Conservation (phyloP, 441 rosid species). For the Arabidopsis lyrata region DNA sequence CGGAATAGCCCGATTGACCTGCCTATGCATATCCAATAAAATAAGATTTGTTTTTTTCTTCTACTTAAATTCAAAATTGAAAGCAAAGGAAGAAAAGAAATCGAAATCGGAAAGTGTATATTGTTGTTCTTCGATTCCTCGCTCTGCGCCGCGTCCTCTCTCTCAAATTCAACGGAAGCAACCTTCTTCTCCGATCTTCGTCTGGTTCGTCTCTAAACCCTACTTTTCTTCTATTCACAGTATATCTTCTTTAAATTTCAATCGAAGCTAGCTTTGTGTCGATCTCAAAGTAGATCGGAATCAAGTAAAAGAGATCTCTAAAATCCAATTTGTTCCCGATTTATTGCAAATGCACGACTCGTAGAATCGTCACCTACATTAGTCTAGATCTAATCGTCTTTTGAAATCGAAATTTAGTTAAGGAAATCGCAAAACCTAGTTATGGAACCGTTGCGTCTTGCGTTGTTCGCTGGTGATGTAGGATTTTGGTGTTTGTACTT, state of each 20-base stretch:
- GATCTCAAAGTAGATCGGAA: conserved; percentile 8
- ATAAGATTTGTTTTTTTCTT: too few relatives aligned
- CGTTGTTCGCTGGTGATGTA: background rate
- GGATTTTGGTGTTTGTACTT: background rate
- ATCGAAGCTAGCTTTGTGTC: background rate
- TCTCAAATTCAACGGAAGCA: background rate
- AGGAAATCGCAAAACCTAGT: conserved; percentile 5
- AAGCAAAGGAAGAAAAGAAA: too few relatives aligned
- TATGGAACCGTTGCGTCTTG: background rate
- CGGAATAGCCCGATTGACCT: too few relatives aligned
- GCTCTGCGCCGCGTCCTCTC: background rate
- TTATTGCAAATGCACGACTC: background rate
- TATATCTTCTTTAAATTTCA: background rate
- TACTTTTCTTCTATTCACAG: background rate
- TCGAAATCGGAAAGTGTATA: background rate
- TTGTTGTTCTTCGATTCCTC: background rate
- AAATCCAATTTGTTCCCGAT: background rate
- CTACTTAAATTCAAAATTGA: too few relatives aligned
- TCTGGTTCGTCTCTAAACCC: conserved; percentile 20
- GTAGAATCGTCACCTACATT: background rate
- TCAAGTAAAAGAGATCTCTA: background rate
- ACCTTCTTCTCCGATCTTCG: conserved; percentile 13
- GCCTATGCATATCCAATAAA: too few relatives aligned
- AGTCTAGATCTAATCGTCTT: background rate
- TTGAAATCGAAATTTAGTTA: background rate